Base-by-base conservation (phyloP, 371 early-diverging fungal genomes). In the Mucor piriformis region DNA sequence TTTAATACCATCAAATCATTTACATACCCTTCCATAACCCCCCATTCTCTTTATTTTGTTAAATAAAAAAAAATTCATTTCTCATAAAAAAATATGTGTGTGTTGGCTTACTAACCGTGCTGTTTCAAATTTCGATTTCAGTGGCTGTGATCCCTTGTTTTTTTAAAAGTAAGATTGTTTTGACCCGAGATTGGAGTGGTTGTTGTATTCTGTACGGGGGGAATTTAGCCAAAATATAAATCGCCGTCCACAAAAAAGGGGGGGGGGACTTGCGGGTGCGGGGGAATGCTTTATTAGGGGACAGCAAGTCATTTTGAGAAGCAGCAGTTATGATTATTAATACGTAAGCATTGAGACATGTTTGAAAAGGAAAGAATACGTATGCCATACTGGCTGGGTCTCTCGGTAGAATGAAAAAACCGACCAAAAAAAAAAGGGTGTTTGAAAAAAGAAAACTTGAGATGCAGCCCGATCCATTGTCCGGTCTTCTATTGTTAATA, bases 341-440 rank as follows among this genome's bases (percentile, higher is more conserved):
- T 40, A 16, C 20, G 43, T 20, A 42, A 42, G 20, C 20, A 20
- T 38, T 38, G 43, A 21, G 21, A 24, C 20, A 24, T 24, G 1
- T 4, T 21, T 4, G 38, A 37, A n/a, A 15, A 3, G 38, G 4
- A 4, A 6, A 37, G 6, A n/a, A 43, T 2, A 43, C 3, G 21
- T 1, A 29, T 29, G 16, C 7, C 32, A 27, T 27, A 49, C 32
- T 27, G 49, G 49, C 49, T 6, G 29, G 27, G 49, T 49, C 32
- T 49, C 16, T 29, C 49, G 49, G 49, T 49, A 27, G n/a, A 49
- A 32, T 16, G 32, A 32, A 49, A 49, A n/a, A 3, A 49, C 49
- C 49, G 49, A 49, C n/a, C n/a, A n/a, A 3, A 46, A 18, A 24
- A 44, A 8, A 44, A 44, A 23, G 24, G 10, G 18, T n/a, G n/a